Evolutionary conservation across 495 filamentous ascomycete species (phyloP), one percentile per base, ranked within the genome.

Genomic region (Penicillium coprophilum): DNA sequence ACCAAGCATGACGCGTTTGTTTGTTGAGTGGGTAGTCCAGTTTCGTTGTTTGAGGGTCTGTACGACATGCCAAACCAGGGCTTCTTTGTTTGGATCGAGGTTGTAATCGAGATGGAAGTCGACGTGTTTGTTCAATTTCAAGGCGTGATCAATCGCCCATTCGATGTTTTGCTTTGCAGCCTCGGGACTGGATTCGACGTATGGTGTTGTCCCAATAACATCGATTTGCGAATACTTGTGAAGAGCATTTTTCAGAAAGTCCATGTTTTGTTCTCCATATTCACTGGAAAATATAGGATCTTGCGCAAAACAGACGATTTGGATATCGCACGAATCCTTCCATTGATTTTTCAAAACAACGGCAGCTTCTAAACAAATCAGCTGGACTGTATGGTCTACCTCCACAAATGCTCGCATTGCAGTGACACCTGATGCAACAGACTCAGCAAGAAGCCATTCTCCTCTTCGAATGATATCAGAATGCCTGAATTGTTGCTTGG

Each of bases 101-200:
- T 86, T 81, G 64, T 91, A 90, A 65, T 91, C 88, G 0, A 91
- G 74, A 64, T 92, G 88, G 39, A 90, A 82, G 61, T 91, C 88
- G 8, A 92, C 63, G 65, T 88, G 86, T 49, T 83, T 79, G 6
- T 65, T 59, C 27, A 74, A 62, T 8, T 57, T 44, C 45, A 82
- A 53, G 10, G 83, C 85, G 23, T 67, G 67, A 3, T 72, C 66
- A 45, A 86, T 67, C 4, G 86, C 80, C 82, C 84, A 91, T 4
- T 80, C 67, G 40, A 91, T 82, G 57, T 91, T 91, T 47, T 59
- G 62, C 46, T 80, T 77, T 46, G 76, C 75, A 1, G 74, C 71
- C 5, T 72, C 71, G 21, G 70, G 59, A 28, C 75, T 75, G 7
- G 69, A 52, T 63, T 92, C 89, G 5, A 90, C 86, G 59, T 91